Evolutionary conservation across 108 stramenopile genomes (phyloP), one percentile per base, ranked within the genome.

Genomic region (Mayamaea pseudoterrestris): DNA sequence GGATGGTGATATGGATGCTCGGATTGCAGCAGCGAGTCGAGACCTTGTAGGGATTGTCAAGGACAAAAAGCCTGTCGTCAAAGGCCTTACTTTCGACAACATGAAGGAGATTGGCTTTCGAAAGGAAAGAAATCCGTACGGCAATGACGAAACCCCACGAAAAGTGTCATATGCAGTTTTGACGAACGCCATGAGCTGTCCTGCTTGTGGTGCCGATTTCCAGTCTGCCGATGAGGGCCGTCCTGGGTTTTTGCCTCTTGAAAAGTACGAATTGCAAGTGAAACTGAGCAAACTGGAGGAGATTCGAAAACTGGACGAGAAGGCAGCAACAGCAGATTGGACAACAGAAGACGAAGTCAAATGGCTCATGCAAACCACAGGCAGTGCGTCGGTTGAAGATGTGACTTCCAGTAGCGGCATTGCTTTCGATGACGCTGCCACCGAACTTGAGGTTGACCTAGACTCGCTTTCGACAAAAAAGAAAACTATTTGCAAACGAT

Each of bases 181-280:
- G 35, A 63, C 76, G 6, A 70, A 84, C 36, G 69, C 90, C 45
- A 83, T 83, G 83, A 55, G 65, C 24, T 92, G 90, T 41, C 68
- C 85, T 11, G 90, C 80, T 5, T 92, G 90, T 55, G 90, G 90
- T 47, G 55, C 70, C 14, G 69, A 79, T 55, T 92, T 92, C 63
- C 90, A 92, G 57, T 53, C 48, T 28, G 53, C 57, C 5, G 61
- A 84, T 40, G 73, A 82, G 7, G 20, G 53, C 1, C 61, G 62
- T 16, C 85, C 90, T 29, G 90, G 90, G 20, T 92, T 61, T 55
- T 55, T 92, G 35, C 84, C 83, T 13, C 47, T 46, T 20, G 80
- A 81, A 53, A 92, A 92, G 50, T 80, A 67, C 30, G 78, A 80
- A 14, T 36, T 63, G 8, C 83, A 85, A 49, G 44, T 47, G 3